These are phyloP conservation scores for Lichina pygmaea DNA, from an alignment of 495 filamentous ascomycete species.

Conservation along the genomic window DNA sequence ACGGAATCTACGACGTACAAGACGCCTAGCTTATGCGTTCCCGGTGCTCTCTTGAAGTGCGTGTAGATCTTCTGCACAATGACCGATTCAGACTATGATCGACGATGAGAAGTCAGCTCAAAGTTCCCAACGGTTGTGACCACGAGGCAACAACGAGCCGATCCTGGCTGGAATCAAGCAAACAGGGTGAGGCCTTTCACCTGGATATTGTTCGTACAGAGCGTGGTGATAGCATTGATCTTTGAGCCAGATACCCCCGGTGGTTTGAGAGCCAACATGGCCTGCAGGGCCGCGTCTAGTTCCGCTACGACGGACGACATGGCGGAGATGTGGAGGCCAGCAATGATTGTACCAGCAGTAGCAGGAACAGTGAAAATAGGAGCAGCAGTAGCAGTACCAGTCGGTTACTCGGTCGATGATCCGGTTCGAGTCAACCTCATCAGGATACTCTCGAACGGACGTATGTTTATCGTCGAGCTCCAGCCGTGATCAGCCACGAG, in stretches of 20 bases:
- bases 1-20: slow-evolving; percentile 99
- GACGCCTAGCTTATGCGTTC: slow-evolving; percentile 91
- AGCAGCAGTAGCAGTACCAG: no score
- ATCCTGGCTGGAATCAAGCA: no score
- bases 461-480: no score
- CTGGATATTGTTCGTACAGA: slow-evolving; percentile 80
- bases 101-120: neutral
- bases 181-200: slow-evolving; percentile 25
- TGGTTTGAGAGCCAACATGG: slow-evolving; percentile 70
- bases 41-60: slow-evolving; percentile 86
- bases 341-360: neutral
- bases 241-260: slow-evolving; percentile 83
- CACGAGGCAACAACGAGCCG: no score
- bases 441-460: no score
- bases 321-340: neutral
- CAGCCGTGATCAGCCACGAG: no score
- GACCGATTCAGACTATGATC: slow-evolving; percentile 63
- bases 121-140: no score
- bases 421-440: no score
- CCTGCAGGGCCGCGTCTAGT: slow-evolving; percentile 69
- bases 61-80: slow-evolving; percentile 90
- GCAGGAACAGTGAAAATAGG: slow-evolving; percentile 5
- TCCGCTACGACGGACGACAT: slow-evolving; percentile 42
- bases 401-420: no score
- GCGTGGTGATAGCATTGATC: slow-evolving; percentile 56